A percentile compares a stretch with the other conserved stretches of the same genome.
phyloP scores from a whole-genome alignment of 2,329 filamentous ascomycete genomes.

The Neofusicoccum sp. region DNA sequence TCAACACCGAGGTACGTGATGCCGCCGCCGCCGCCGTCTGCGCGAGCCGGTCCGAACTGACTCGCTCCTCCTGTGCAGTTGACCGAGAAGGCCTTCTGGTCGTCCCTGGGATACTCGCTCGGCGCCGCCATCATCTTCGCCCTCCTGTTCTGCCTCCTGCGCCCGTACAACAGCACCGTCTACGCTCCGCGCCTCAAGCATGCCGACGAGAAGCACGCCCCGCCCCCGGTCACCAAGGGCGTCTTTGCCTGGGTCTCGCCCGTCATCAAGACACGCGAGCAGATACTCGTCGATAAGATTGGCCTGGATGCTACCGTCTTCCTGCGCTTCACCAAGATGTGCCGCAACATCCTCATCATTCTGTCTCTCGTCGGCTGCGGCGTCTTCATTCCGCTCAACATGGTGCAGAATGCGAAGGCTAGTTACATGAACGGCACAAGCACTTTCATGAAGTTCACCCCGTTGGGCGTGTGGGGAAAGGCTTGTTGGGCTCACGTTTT shows the following conservation, averaged over 20 bases:
- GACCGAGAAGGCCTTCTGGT: slow-evolving; percentile 64
- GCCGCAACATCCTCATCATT: slow-evolving; percentile 79
- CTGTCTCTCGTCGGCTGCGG: slow-evolving; percentile 70
- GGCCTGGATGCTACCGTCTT: slow-evolving; percentile 92
- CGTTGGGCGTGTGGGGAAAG: slow-evolving; percentile 48
- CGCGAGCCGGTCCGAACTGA: not conserved
- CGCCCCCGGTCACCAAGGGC: slow-evolving; percentile 82
- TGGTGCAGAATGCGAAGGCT: slow-evolving; percentile 41
- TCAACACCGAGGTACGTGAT: slow-evolving; percentile 32
- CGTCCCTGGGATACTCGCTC: slow-evolving; percentile 77
- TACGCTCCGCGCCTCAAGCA: slow-evolving; percentile 94
- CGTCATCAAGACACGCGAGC: slow-evolving; percentile 73
- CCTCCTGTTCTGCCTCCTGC: slow-evolving; percentile 80
- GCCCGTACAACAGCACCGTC: slow-evolving; percentile 86
- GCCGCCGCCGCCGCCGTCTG: not conserved
- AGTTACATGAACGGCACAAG: slow-evolving; percentile 30
- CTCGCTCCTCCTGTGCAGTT: slow-evolving; percentile 42
- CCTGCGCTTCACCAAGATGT: slow-evolving; percentile 85
- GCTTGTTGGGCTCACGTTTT: slow-evolving; percentile 60
- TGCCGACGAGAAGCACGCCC: slow-evolving; percentile 84
- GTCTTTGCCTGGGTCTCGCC: slow-evolving; percentile 84
- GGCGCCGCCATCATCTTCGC: slow-evolving; percentile 72
- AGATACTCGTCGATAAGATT: slow-evolving; percentile 73
- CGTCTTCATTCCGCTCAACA: slow-evolving; percentile 79
- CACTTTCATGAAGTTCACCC: slow-evolving; percentile 58